phyloP scores from a whole-genome alignment of 345 rosid species.

The Pistacia integerrima region DNA sequence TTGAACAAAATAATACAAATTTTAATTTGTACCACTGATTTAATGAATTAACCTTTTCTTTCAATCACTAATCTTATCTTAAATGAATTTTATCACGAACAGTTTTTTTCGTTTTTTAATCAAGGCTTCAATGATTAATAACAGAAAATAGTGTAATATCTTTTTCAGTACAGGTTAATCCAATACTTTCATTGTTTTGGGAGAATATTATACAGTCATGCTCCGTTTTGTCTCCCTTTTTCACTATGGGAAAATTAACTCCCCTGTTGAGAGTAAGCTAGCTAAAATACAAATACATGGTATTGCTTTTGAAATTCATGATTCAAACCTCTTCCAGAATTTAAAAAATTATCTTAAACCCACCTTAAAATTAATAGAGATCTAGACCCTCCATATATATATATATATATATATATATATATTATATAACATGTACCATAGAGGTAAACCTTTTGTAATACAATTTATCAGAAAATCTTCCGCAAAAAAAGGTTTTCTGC shows the following conservation, averaged over 20 bases:
- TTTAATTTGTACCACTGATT: not conserved
- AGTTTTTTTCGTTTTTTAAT: not conserved
- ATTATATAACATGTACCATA: no score
- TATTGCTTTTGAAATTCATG: no score
- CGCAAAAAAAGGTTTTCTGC: no score
- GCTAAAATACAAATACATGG: no score
- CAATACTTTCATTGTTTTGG: not conserved
- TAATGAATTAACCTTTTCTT: not conserved
- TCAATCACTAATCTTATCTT: not conserved
- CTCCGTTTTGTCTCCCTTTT: not conserved
- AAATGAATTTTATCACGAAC: not conserved
- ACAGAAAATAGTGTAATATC: not conserved
- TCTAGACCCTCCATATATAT: no score
- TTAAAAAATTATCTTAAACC: no score
- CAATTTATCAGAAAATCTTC: no score
- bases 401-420: no score
- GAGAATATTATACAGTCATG: not conserved
- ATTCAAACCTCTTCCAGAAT: no score
- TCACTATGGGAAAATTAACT: not conserved
- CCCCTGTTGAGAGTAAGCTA: no score
- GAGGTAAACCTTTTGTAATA: no score
- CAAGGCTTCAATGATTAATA: conserved; percentile 14
- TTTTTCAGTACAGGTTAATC: not conserved
- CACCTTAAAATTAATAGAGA: no score
- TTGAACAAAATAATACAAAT: not conserved